Conservation (phyloP, 495 filamentous ascomycete species). For the Podospora didyma region DNA sequence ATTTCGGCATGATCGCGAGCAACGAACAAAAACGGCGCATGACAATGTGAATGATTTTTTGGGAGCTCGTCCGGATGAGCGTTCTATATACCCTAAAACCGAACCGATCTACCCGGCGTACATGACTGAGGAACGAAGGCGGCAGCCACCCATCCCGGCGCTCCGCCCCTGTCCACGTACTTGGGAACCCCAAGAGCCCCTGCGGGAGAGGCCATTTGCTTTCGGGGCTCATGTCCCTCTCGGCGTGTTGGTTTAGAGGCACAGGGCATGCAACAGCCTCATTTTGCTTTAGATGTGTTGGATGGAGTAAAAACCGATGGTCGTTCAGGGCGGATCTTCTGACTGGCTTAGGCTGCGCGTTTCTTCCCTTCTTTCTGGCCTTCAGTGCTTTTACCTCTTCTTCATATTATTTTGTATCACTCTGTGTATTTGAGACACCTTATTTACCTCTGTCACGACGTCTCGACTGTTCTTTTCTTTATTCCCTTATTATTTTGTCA, state of each 20-base stretch:
- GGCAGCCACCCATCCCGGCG: not conserved
- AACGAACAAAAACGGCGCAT: constrained; percentile 19
- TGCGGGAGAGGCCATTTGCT: not conserved
- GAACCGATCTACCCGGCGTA: constrained; percentile 21
- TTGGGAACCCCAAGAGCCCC: constrained; percentile 9
- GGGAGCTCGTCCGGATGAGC: constrained; percentile 21
- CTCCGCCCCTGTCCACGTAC: not conserved
- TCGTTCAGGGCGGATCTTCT: constrained; percentile 14
- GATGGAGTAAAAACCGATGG: constrained; percentile 29
- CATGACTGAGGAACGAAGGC: constrained; percentile 3
- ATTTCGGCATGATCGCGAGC: constrained; percentile 4
- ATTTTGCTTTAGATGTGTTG: constrained; percentile 27
- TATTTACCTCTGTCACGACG: not conserved
- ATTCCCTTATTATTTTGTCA: not conserved
- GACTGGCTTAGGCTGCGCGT: constrained; percentile 22
- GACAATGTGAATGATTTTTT: constrained; percentile 28
- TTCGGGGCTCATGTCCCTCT: not conserved
- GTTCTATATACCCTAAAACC: constrained; percentile 29
- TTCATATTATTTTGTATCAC: constrained; percentile 12
- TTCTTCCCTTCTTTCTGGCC: constrained; percentile 17
- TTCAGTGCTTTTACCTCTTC: constrained; percentile 22
- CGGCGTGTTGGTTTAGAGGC: not conserved
- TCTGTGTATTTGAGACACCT: constrained; percentile 11
- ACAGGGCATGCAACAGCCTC: constrained; percentile 6
- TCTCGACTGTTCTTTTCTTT: constrained; percentile 4